phyloP scores from a whole-genome alignment of 441 rosid species.

The Jatropha podagrica region DNA sequence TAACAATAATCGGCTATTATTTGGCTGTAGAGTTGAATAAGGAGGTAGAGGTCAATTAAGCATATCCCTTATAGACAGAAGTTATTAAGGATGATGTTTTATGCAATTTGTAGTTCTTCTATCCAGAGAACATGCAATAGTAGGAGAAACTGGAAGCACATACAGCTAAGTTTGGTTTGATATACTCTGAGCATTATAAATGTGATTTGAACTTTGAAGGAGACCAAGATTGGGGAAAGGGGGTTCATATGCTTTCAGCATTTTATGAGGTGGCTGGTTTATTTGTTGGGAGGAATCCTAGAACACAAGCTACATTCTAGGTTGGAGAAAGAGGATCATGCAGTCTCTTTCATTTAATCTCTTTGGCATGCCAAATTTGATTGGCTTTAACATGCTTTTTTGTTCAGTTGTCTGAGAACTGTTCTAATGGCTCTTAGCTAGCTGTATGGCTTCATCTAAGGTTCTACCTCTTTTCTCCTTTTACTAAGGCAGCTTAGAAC shows the following conservation, averaged over 20 bases:
- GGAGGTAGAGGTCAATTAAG: neutral
- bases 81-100: neutral
- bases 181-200: neutral
- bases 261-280: neutral
- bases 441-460: neutral
- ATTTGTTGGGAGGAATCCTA: neutral
- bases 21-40: neutral
- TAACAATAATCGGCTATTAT: neutral
- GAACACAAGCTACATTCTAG: neutral
- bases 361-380: neutral
- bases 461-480: neutral
- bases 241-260: no score
- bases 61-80: neutral
- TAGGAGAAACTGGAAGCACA: neutral
- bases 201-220: neutral
- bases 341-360: neutral
- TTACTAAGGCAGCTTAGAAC: neutral
- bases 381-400: neutral
- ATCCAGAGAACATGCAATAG: neutral
- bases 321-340: neutral
- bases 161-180: neutral
- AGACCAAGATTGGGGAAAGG: neutral
- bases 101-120: neutral
- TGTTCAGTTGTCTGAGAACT: neutral
- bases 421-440: neutral